Evolutionary conservation across 2,329 filamentous ascomycete species (phyloP).

Genomic region (Paracoccidioides lutzii): DNA sequence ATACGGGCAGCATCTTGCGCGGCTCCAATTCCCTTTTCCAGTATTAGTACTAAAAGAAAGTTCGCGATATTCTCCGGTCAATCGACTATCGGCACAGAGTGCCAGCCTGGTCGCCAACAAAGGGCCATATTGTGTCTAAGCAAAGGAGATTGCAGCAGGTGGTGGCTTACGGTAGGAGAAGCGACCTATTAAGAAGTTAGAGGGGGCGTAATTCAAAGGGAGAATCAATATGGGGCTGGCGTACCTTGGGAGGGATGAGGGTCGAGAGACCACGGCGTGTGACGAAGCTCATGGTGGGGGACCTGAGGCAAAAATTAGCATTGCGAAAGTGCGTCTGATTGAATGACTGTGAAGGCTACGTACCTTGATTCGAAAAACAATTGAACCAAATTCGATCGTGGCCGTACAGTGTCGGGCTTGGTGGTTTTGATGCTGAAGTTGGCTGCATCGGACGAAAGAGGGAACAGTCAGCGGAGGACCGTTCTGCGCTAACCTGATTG

Average conservation of each 20-base stretch:
- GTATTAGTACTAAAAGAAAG: neutral
- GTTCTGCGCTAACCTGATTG: slow-evolving; percentile 24
- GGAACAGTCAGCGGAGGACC: slow-evolving; percentile 16
- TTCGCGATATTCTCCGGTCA: neutral
- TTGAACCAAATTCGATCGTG: slow-evolving; percentile 22
- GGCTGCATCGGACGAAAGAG: neutral
- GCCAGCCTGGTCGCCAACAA: neutral
- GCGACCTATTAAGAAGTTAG: slow-evolving; percentile 51
- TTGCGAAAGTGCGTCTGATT: neutral
- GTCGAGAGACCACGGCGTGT: slow-evolving; percentile 87
- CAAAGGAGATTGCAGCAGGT: neutral
- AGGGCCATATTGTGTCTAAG: slow-evolving; percentile 1
- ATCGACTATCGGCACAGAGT: neutral
- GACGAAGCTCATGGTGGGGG: slow-evolving; percentile 77
- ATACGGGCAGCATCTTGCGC: slow-evolving; percentile 94
- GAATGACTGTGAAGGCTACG: neutral
- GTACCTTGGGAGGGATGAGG: slow-evolving; percentile 97
- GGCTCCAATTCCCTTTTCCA: slow-evolving; percentile 69
- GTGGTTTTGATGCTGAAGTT: slow-evolving; percentile 1
- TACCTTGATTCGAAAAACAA: slow-evolving; percentile 23
- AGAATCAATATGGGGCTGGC: slow-evolving; percentile 13
- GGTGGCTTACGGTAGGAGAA: slow-evolving; percentile 62
- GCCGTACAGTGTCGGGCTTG: slow-evolving; percentile 15
- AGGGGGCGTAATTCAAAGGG: slow-evolving; percentile 11
- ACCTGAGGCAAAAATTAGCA: slow-evolving; percentile 14